phyloP scores from a whole-genome alignment of 2,329 filamentous ascomycete species.

The Nothopassalora personata region DNA sequence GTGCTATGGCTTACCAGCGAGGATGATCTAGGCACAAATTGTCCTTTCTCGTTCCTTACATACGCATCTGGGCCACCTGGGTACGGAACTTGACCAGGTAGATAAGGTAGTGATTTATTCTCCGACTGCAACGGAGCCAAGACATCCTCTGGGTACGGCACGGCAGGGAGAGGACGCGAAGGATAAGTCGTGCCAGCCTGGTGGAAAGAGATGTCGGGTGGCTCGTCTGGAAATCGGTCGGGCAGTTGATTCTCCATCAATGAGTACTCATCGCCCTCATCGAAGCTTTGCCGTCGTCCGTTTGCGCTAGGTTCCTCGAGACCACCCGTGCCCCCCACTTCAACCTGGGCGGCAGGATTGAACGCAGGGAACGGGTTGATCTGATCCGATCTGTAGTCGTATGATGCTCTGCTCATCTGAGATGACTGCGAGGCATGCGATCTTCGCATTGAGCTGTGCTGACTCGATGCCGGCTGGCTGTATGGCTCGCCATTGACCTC shows the following conservation, averaged over 20 bases:
- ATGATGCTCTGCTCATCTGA: slow-evolving; percentile 37
- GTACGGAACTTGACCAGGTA: slow-evolving; percentile 18
- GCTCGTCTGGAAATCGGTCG: slow-evolving; percentile 48
- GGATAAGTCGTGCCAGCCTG: slow-evolving; percentile 61
- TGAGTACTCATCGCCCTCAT: slow-evolving; percentile 76
- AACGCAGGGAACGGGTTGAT: slow-evolving; percentile 54
- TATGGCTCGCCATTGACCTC: slow-evolving; percentile 30
- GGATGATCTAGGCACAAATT: slow-evolving; percentile 63
- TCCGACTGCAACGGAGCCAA: slow-evolving; percentile 25
- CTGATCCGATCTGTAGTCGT: slow-evolving; percentile 43
- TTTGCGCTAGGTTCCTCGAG: slow-evolving; percentile 65
- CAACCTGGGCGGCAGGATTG: slow-evolving; percentile 63
- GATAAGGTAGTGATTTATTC: slow-evolving; percentile 12
- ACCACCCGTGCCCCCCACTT: slow-evolving; percentile 86
- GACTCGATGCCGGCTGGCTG: slow-evolving; percentile 39
- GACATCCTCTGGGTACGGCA: slow-evolving; percentile 54
- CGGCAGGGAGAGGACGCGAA: slow-evolving; percentile 53
- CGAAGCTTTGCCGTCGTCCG: slow-evolving; percentile 72
- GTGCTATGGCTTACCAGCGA: slow-evolving; percentile 79
- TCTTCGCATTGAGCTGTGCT: slow-evolving; percentile 42
- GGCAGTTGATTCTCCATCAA: slow-evolving; percentile 40
- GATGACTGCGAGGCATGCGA: slow-evolving; percentile 41
- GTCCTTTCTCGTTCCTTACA: slow-evolving; percentile 23
- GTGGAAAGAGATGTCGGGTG: slow-evolving; percentile 90
- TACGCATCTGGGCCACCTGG: slow-evolving; percentile 24